phyloP scores from a whole-genome alignment of 1,139 yeast species.

The Pichia terricola region DNA sequence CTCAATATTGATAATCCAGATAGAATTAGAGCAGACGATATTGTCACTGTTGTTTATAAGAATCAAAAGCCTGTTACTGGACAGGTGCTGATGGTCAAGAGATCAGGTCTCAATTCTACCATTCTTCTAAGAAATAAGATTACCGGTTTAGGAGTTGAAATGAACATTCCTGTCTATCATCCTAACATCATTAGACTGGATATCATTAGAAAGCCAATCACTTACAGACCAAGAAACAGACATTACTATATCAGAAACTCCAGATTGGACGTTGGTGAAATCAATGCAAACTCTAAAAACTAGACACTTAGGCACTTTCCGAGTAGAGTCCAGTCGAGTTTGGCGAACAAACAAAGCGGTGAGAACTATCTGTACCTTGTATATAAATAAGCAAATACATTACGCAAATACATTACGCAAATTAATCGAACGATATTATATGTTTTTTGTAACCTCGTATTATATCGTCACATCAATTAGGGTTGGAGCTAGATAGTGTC shows the following conservation, averaged over 20 bases:
- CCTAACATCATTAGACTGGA: constrained; percentile 72
- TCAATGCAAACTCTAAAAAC: constrained; percentile 16
- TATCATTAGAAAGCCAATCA: constrained; percentile 59
- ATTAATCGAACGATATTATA: too few relatives aligned
- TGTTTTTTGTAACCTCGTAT: too few relatives aligned
- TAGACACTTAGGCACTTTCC: not conserved
- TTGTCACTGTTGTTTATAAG: constrained; percentile 64
- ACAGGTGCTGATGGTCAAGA: constrained; percentile 64
- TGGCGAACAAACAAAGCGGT: too few relatives aligned
- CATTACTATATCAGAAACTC: constrained; percentile 82
- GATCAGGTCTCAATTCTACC: constrained; percentile 62
- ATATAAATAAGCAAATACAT: not conserved
- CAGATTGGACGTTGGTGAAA: constrained; percentile 56
- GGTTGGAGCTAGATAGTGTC: too few relatives aligned
- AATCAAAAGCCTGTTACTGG: constrained; percentile 66
- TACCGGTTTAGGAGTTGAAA: constrained; percentile 71
- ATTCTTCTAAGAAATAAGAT: constrained; percentile 71
- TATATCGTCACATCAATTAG: too few relatives aligned
- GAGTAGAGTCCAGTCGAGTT: too few relatives aligned
- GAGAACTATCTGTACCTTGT: not conserved
- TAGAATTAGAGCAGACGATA: constrained; percentile 67
- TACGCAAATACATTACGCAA: too few relatives aligned
- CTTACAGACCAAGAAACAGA: constrained; percentile 66
- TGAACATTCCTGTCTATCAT: constrained; percentile 67
- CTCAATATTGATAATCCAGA: constrained; percentile 41